Percentiles rank a stretch among this genome's conserved stretches.
Conservation (phyloP, 2,329 filamentous ascomycete genomes). For the Fusarium austroafricanum region DNA sequence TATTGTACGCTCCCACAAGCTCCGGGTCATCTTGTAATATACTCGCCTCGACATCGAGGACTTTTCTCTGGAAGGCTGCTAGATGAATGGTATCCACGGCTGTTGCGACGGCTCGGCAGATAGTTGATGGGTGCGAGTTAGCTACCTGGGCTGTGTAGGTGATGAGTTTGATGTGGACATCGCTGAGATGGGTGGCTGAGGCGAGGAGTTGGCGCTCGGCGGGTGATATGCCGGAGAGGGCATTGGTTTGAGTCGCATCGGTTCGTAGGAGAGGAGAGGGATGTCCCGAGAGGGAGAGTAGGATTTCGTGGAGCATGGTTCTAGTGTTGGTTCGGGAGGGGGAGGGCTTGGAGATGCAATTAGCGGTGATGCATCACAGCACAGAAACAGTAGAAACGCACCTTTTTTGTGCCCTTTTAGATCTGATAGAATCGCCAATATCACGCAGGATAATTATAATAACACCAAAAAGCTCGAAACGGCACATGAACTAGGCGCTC, state of each 20-base stretch:
- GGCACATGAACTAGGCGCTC: conserved; percentile 58
- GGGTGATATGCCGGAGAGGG: conserved; percentile 70
- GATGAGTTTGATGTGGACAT: conserved; percentile 79
- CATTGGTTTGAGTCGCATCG: conserved; percentile 59
- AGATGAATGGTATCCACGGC: conserved; percentile 81
- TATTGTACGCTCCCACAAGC: conserved; percentile 90
- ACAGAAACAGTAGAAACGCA: conserved; percentile 20
- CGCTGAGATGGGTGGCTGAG: conserved; percentile 80
- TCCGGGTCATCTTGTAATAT: conserved; percentile 81
- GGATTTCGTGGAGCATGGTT: conserved; percentile 95
- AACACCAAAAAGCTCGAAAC: conserved; percentile 64
- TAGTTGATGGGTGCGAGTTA: conserved; percentile 78
- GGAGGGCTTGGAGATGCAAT: conserved; percentile 23
- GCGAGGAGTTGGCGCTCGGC: conserved; percentile 85
- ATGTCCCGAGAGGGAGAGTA: conserved; percentile 94
- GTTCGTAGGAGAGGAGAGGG: conserved; percentile 84
- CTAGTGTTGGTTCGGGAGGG: conserved; percentile 14
- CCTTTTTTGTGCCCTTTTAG: conserved; percentile 49
- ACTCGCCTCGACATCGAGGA: conserved; percentile 83
- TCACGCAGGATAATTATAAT: conserved; percentile 61
- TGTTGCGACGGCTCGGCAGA: conserved; percentile 88
- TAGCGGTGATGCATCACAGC: conserved; percentile 19
- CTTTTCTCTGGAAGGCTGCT: conserved; percentile 81
- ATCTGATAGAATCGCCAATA: conserved; percentile 55
- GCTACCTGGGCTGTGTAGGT: conserved; percentile 74